Conservation (phyloP, 805 yeast species). For the Saturnispora silvae region DNA sequence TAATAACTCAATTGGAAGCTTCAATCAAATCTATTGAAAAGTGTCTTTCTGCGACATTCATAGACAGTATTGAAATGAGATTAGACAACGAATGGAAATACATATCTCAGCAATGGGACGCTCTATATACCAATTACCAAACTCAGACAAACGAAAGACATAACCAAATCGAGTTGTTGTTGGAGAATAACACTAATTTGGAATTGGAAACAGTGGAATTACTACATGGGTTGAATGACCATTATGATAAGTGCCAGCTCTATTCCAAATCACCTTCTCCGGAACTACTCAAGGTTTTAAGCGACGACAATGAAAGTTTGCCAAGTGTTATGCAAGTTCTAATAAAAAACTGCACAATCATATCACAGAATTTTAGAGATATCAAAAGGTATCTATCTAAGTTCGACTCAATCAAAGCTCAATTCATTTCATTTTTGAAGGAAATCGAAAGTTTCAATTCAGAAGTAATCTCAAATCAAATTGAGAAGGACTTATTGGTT, state of each 20-base stretch:
- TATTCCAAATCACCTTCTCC: constrained; percentile 22
- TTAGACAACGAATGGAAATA: constrained; percentile 20
- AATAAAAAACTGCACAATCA: constrained; percentile 26
- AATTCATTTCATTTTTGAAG: constrained; percentile 4
- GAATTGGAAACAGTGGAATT: constrained; percentile 65
- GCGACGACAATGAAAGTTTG: constrained; percentile 45
- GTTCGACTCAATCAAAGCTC: constrained; percentile 14
- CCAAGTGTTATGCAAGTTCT: constrained; percentile 44
- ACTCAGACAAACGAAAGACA: constrained; percentile 13
- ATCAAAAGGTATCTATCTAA: constrained; percentile 16
- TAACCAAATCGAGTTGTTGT: constrained; percentile 17
- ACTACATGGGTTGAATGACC: constrained; percentile 63
- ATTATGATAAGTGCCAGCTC: constrained; percentile 69
- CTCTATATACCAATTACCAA: constrained; percentile 14
- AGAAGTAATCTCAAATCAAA: constrained; percentile 8
- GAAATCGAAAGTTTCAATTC: constrained; percentile 7
- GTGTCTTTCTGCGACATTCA: constrained; percentile 20
- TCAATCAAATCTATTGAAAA: constrained; percentile 22
- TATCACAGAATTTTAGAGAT: constrained; percentile 23
- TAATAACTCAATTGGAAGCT: constrained; percentile 22
- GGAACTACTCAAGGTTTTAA: constrained; percentile 37
- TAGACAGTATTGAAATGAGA: constrained; percentile 21
- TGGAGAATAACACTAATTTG: constrained; percentile 34
- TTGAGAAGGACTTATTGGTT: constrained; percentile 5
- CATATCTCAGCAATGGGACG: constrained; percentile 15